Evolutionary conservation across 305 asterid genomes (phyloP), one percentile per base, ranked within the genome.

Genomic region (Plantago coronopus): DNA sequence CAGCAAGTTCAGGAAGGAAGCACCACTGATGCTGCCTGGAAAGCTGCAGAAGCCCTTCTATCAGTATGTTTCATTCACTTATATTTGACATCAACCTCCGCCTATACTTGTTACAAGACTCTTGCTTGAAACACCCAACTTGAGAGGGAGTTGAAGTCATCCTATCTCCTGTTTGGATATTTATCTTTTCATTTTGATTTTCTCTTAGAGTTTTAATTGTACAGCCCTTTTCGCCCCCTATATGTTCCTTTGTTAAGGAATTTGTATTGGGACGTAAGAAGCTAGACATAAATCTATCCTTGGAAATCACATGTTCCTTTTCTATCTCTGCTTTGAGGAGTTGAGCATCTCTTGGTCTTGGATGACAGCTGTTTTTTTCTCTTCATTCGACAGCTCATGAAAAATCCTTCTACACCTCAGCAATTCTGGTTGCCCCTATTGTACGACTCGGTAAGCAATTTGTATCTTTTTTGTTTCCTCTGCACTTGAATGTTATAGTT

Each of bases 391-490:
- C 97, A 89, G 99, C 96, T 93, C 62, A 87, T 93, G 96, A 83
- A 71, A 74, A 93, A 80, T 75, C 95, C 93, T 70, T 83, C 97
- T 25, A 93, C 96, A 44, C 97, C 99, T 29, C 95, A 74, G 63
- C 86, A 77, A 67, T 89, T 89, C 66, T 93, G 96, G 97, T 81
- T 93, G 64, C 95, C 87, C 62, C 82, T 93, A 74, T 81, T 93
- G 57, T 65, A 72, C 16, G 96, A 87, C 74, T 85, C 99, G 29
- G 96, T 93, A 72, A 84, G 63, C 23, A 48, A 54, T 7, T 25
- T 73, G 49, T 56, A 48, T 15, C 27, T 54, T 23, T 50, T 56
- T 43, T 8, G 40, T 48, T 7, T 19, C 4, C 15, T 11, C 20
- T 7, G 19, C 42, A 19, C 25, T 48, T 19, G 29, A 21, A 2